These are phyloP conservation scores for Crucihimalaya himalaica DNA, from an alignment of 345 rosid species.

Conservation along the genomic window DNA sequence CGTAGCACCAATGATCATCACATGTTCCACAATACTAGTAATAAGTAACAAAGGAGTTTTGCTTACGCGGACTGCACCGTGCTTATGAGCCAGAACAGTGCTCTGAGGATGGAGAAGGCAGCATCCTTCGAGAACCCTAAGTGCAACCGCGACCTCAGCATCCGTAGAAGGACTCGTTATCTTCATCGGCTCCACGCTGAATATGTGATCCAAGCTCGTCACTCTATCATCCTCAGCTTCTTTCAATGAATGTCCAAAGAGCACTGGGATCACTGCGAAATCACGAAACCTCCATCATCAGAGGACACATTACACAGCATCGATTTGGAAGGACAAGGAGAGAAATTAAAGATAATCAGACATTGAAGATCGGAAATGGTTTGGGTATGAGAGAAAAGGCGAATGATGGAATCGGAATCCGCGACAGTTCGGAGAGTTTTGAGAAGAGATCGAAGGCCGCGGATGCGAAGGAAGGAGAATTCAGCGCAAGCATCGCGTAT, in stretches of 20 bases:
- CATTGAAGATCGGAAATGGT: constrained; percentile 81
- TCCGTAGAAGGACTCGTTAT: constrained; percentile 83
- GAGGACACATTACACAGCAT: constrained; percentile 13
- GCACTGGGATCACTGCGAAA: constrained; percentile 75
- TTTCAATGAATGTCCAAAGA: constrained; percentile 72
- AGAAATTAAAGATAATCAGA: constrained; percentile 25
- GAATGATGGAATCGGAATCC: constrained; percentile 68
- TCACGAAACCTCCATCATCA: constrained; percentile 9
- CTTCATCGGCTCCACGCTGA: constrained; percentile 78
- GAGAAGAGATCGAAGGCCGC: constrained; percentile 85
- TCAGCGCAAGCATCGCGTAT: constrained; percentile 87
- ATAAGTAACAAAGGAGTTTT: not conserved
- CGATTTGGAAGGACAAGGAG: not conserved
- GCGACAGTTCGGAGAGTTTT: constrained; percentile 79
- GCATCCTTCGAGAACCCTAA: constrained; percentile 92
- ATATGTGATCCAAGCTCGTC: constrained; percentile 74
- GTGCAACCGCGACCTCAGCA: constrained; percentile 80
- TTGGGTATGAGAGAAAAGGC: constrained; percentile 74
- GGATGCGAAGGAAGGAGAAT: constrained; percentile 90
- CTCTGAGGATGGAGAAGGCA: constrained; percentile 86
- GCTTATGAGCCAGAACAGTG: constrained; percentile 76
- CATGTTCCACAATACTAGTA: constrained; percentile 1
- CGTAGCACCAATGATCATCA: not conserved
- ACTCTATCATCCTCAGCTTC: constrained; percentile 69
- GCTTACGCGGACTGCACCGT: constrained; percentile 74